A percentile compares a stretch with the other conserved stretches of the same genome.
phyloP scores from a whole-genome alignment of 306 rosid genomes.

The Leucaena leucocephala region DNA sequence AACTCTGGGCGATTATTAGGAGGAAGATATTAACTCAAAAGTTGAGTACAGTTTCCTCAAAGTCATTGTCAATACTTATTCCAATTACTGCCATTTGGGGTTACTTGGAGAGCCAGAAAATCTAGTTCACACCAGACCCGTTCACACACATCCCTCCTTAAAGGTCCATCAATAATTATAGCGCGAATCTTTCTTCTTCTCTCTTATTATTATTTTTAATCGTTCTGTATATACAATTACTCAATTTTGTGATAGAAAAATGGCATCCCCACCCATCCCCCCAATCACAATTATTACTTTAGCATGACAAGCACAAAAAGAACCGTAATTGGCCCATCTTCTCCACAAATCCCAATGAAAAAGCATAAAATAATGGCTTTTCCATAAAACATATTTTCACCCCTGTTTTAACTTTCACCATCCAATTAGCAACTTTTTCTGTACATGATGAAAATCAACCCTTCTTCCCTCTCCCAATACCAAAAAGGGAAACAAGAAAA shows the following conservation, averaged over 20 bases:
- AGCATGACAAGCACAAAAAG: conserved; percentile 5
- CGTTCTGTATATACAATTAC: background rate
- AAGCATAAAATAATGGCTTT: background rate
- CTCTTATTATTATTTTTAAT: too few species aligned
- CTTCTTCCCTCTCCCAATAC: background rate
- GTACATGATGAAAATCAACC: background rate
- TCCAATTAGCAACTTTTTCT: background rate
- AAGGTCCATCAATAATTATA: too few species aligned
- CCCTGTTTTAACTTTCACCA: background rate
- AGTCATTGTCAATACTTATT: conserved; percentile 36
- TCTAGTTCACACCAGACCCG: too few species aligned
- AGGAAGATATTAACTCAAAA: too few species aligned
- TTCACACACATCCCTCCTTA: too few species aligned
- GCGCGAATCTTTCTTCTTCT: too few species aligned
- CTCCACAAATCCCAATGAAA: background rate
- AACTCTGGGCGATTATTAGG: too few species aligned
- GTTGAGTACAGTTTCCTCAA: background rate
- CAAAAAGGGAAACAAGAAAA: too few species aligned
- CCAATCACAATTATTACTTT: background rate
- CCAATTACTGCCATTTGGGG: too few species aligned
- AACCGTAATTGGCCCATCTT: conserved; percentile 28
- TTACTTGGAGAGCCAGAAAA: too few species aligned
- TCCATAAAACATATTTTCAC: background rate
- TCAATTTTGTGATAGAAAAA: background rate
- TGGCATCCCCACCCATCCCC: too few species aligned